Evolutionary conservation across 2,329 filamentous ascomycete species (phyloP).

Genomic region (Fusarium siculi): DNA sequence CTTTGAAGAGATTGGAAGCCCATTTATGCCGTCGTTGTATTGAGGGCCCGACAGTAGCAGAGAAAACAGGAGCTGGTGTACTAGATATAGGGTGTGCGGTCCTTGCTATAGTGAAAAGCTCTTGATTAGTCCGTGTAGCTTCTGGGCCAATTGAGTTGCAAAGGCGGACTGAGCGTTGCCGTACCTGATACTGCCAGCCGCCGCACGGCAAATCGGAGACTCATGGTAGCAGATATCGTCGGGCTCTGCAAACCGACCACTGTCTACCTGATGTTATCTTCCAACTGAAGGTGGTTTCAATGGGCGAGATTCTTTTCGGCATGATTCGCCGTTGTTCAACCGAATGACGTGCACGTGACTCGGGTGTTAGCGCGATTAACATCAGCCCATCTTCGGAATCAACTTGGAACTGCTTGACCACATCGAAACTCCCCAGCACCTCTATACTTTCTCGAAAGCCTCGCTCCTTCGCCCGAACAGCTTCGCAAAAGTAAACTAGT

Average conservation of each 20-base stretch:
- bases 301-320: constrained; percentile 44
- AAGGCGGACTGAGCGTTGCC: constrained; percentile 30
- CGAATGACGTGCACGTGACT: constrained; percentile 41
- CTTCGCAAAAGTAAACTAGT: constrained; percentile 41
- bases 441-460: constrained; percentile 33
- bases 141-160: constrained; percentile 30
- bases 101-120: constrained; percentile 33
- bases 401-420: constrained; percentile 43
- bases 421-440: constrained; percentile 35
- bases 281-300: constrained; percentile 14
- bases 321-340: constrained; percentile 40
- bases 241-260: constrained; percentile 35
- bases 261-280: constrained; percentile 30
- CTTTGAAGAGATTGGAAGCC: constrained; percentile 54
- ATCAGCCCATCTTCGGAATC: constrained; percentile 48
- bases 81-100: constrained; percentile 32
- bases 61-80: constrained; percentile 30
- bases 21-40: constrained; percentile 56
- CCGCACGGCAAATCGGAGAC: constrained; percentile 70
- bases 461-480: constrained; percentile 35
- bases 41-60: constrained; percentile 27
- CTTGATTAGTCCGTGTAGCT: constrained; percentile 25
- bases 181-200: constrained; percentile 70
- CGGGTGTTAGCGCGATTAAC: constrained; percentile 49
- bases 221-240: constrained; percentile 62